Base-by-base conservation (phyloP, 2,329 filamentous ascomycete species). In the Exserohilum turcica region DNA sequence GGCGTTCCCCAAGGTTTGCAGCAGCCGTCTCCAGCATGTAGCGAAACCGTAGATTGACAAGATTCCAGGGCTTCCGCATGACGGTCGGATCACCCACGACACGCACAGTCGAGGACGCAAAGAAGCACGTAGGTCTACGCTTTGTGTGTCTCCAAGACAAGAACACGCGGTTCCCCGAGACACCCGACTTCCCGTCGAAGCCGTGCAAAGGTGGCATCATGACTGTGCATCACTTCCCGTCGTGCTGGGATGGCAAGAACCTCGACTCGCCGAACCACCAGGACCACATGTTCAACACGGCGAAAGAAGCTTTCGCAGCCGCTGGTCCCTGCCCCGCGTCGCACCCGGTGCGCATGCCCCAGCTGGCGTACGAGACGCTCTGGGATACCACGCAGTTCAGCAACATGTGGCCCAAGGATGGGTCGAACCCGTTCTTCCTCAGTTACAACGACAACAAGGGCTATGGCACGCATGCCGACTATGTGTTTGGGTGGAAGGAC, bases 201-300 rank as follows among this genome's bases (percentile, higher is more conserved):
- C 27, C 48, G 9, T 51, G 48, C 35, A 38, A 39, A 40, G 48
- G 48, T 29, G 48, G 48, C 42, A 47, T 52, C 24, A 53, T 55
- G 52, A 48, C 47, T 5, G 61, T 64, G 21, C 61, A 64, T 32
- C 64, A 64, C 38, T 66, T 66, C 50, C 61, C 60, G n/a, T 45
- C 28, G 29, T 54, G 68, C 72, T 81, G 79, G 79, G 78, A 81
- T 52, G 79, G 79, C 49, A 75, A 74, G 60, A 79, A 80, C 64
- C 46, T 77, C 4, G 82, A 84, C 60, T 80, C 79, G 12, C 52
- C 67, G 1, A 79, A 86, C 70, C 84, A 86, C 75, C 80, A 79
- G 73, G 77, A 77, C 59, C 85, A 79, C 60, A 68, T 72, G 63
- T 68, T 56, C 56, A 48, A 40, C 21, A 65, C 57, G 2, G 56